Conservation (phyloP, 31 red algal genomes). For the Odonthalia washingtoniensis region DNA sequence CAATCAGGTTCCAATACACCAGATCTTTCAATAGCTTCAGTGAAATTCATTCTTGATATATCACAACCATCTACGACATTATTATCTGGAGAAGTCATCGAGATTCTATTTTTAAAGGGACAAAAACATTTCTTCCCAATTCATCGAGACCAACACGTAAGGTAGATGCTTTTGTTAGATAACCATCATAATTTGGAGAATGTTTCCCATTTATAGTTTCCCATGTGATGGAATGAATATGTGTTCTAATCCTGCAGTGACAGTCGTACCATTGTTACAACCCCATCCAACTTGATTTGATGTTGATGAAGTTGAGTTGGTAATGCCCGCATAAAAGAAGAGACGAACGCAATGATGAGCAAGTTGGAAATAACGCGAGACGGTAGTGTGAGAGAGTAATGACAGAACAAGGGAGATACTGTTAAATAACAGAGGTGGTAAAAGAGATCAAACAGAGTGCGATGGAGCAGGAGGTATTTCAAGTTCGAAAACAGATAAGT, state of each 20-base stretch:
- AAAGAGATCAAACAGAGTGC: too few species aligned
- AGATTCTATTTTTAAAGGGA: slow-evolving; percentile 80
- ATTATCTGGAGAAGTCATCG: slow-evolving; percentile 86
- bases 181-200: slow-evolving; percentile 88
- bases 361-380: too few species aligned
- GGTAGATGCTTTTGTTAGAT: slow-evolving; percentile 84
- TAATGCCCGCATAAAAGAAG: too few species aligned
- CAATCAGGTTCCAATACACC: slow-evolving; percentile 91
- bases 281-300: slow-evolving; percentile 97
- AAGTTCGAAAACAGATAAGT: too few species aligned
- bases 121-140: slow-evolving; percentile 80
- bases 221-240: slow-evolving; percentile 71
- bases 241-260: slow-evolving; percentile 84
- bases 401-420: too few species aligned
- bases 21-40: slow-evolving; percentile 89
- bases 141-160: slow-evolving; percentile 79
- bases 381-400: too few species aligned
- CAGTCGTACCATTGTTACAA: slow-evolving; percentile 96
- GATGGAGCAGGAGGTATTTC: too few species aligned
- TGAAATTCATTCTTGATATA: slow-evolving; percentile 81
- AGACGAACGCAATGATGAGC: too few species aligned
- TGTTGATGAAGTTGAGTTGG: too few species aligned
- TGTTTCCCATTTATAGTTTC: slow-evolving; percentile 68
- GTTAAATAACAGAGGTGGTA: too few species aligned
- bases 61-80: slow-evolving; percentile 94